phyloP scores from a whole-genome alignment of 306 rosid genomes.

The Hippophae rhamnoides region DNA sequence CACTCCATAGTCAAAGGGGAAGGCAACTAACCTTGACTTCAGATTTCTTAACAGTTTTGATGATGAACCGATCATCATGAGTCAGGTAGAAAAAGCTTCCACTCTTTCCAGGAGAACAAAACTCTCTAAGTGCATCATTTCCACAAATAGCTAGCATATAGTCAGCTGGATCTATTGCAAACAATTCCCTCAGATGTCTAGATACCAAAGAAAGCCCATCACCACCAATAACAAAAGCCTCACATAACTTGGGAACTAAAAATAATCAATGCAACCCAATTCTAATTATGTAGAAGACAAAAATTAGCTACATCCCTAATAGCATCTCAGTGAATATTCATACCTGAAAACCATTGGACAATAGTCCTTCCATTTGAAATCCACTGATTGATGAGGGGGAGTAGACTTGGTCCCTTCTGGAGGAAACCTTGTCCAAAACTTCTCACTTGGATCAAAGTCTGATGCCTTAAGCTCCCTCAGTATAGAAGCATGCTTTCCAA shows the following conservation, averaged over 20 bases:
- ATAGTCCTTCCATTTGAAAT: constrained; percentile 94
- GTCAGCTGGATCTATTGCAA: constrained; percentile 85
- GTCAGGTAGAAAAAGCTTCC: constrained; percentile 91
- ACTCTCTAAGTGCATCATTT: constrained; percentile 82
- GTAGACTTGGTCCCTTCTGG: constrained; percentile 78
- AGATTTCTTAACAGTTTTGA: constrained; percentile 86
- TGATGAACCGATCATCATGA: constrained; percentile 90
- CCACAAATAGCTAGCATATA: constrained; percentile 95
- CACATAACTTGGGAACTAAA: not conserved
- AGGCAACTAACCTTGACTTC: constrained; percentile 74
- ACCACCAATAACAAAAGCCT: constrained; percentile 1
- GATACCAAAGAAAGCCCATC: not conserved
- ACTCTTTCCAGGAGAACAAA: constrained; percentile 94
- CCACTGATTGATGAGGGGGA: constrained; percentile 83
- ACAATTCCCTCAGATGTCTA: constrained; percentile 76
- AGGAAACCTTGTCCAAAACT: constrained; percentile 97
- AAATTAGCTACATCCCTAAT: not conserved
- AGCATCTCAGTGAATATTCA: not conserved
- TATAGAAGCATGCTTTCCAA: constrained; percentile 85
- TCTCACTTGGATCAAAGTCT: constrained; percentile 83
- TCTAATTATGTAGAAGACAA: not conserved
- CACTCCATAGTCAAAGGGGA: too few relatives aligned
- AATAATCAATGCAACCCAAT: not conserved
- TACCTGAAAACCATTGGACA: constrained; percentile 97
- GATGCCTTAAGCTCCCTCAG: constrained; percentile 36